A percentile compares a stretch with the other conserved stretches of the same genome.
Evolutionary conservation across 805 yeast genomes (phyloP).

Genomic region (Candida ipomoeae): DNA sequence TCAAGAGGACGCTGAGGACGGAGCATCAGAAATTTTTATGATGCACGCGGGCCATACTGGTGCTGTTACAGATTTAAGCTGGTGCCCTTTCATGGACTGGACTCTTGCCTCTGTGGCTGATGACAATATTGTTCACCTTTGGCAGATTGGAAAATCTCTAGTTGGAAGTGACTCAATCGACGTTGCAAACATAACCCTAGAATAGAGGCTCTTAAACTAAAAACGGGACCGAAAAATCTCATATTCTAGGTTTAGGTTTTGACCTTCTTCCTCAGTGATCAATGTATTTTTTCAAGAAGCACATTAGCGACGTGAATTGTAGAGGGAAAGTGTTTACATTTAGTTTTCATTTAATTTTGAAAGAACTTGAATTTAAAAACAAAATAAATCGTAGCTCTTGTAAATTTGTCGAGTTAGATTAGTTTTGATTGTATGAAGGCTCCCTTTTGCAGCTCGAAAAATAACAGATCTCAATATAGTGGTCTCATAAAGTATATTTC

Average conservation of each 20-base stretch:
- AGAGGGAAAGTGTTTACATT: not conserved
- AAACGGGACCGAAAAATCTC: not conserved
- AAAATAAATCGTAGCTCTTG: not conserved
- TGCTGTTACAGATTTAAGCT: conserved; percentile 65
- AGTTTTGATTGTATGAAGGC: not conserved
- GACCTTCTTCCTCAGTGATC: not conserved
- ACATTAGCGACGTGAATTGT: not conserved
- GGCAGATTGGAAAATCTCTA: conserved; percentile 45
- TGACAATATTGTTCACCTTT: conserved; percentile 56
- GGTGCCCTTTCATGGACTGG: conserved; percentile 75
- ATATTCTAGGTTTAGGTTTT: not conserved
- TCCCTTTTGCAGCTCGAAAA: not conserved
- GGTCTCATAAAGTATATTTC: too few relatives aligned
- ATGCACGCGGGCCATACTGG: conserved; percentile 92
- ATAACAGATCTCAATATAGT: not conserved
- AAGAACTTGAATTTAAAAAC: not conserved
- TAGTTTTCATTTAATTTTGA: not conserved
- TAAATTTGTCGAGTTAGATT: not conserved
- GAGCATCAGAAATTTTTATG: conserved; percentile 82
- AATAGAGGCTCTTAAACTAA: conserved; percentile 13
- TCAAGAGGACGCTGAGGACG: conserved; percentile 88
- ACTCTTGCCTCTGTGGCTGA: conserved; percentile 62
- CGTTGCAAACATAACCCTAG: conserved; percentile 21
- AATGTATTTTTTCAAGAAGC: not conserved
- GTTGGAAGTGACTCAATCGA: conserved; percentile 17